A percentile compares a stretch with the other conserved stretches of the same genome.
These are phyloP conservation scores for Lactarius psammicola DNA, from an alignment of 768 basidiomycete genomes.

Conservation along the genomic window DNA sequence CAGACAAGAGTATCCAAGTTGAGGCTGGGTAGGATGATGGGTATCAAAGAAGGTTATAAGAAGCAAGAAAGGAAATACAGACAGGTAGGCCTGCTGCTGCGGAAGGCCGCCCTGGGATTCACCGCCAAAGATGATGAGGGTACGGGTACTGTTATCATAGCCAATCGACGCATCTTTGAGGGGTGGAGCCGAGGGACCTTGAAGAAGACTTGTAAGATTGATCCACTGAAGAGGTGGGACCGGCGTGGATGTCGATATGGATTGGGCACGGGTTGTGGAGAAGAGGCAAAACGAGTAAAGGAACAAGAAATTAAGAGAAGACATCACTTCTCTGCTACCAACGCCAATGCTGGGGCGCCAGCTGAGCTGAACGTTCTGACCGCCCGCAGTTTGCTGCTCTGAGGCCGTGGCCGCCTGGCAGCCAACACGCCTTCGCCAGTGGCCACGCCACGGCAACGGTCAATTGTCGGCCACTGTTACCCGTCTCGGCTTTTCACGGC, in stretches of 20 bases:
- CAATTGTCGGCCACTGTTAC: not conserved
- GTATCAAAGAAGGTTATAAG: constrained; percentile 7
- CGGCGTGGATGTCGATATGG: constrained; percentile 51
- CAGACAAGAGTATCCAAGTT: constrained; percentile 61
- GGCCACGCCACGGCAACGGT: not conserved
- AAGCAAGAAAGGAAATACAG: constrained; percentile 32
- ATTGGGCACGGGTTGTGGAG: constrained; percentile 40
- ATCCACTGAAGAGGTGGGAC: constrained; percentile 70
- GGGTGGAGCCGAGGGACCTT: constrained; percentile 53
- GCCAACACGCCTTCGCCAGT: constrained; percentile 8
- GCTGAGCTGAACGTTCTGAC: constrained; percentile 3
- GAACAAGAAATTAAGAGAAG: constrained; percentile 29
- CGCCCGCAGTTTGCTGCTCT: constrained; percentile 3
- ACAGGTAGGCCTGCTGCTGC: constrained; percentile 69
- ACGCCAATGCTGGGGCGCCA: constrained; percentile 7
- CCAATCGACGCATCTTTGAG: constrained; percentile 74
- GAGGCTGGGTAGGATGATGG: constrained; percentile 44
- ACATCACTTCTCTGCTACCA: not conserved
- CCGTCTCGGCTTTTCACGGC: constrained; percentile 6
- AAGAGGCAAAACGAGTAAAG: constrained; percentile 27
- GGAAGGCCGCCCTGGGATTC: constrained; percentile 63
- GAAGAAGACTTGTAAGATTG: constrained; percentile 58
- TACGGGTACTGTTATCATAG: constrained; percentile 46
- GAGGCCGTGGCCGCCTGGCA: constrained; percentile 9
- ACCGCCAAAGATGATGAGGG: constrained; percentile 73